Evolutionary conservation across 169 alveolate genomes (phyloP), one percentile per base, ranked within the genome.

Genomic region (Eimeria acervulina): DNA sequence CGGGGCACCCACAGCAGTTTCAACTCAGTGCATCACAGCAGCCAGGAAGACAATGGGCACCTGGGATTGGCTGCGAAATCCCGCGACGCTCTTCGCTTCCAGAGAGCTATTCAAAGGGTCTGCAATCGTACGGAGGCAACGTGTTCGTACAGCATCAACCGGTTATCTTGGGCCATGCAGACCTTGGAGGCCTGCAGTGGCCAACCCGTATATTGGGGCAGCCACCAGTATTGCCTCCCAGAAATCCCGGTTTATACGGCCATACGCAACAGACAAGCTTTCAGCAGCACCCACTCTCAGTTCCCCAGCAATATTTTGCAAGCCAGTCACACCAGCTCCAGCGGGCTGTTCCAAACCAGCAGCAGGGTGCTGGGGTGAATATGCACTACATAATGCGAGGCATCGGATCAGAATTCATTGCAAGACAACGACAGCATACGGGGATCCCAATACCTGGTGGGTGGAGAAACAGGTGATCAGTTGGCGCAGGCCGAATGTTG

Each of bases 11-110:
- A 23, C 42, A 83, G n/a, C 66, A 51, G 68, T 55, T 83, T 26
- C 47, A 26, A 31, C 51, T 33, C 5, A 19, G 76, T 47, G 66
- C 72, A 26, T 15, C 91, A 52, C 70, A 44, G 51, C 61, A 52
- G 91, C 47, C 47, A 52, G 51, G 13, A 4, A 55, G 47, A 5
- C 31, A 51, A 28, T 51, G 91, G 91, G 28, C 5, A 51, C 52
- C 74, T 7, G 36, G 91, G 47, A 28, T 55, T 36, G 76, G 36
- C 13, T 83, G 10, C 31, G 91, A 51, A 28, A 28, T 55, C 12
- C 93, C 93, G 1, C 81, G 33, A 61, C 93, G 93, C 66, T 55
- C 93, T 8, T 85, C 93, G 36, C 93, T 85, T 51, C 81, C 81
- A 61, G 93, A 44, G 31, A 61, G 47, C 74, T 3, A 17, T 61